These are phyloP conservation scores for Lipomyces sp. DNA, from an alignment of 805 yeast species.

Conservation along the genomic window DNA sequence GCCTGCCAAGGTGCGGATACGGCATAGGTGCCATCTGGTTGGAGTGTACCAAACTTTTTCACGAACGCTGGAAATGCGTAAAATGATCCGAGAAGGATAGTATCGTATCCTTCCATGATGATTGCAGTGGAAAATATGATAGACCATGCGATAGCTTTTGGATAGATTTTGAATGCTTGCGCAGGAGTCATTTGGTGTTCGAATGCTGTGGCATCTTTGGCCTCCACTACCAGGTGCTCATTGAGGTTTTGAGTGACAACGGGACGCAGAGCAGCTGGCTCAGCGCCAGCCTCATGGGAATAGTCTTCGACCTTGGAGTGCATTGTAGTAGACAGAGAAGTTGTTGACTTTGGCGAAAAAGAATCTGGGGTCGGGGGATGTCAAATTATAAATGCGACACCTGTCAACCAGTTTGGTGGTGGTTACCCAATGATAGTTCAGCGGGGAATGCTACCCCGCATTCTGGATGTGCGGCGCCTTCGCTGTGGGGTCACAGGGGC, in stretches of 20 bases:
- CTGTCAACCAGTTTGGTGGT: no score
- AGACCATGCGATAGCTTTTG: slow-evolving; percentile 55
- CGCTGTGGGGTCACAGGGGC: no score
- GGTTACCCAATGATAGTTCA: no score
- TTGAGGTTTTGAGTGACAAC: slow-evolving; percentile 1
- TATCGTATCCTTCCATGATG: slow-evolving; percentile 58
- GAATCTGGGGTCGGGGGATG: no score
- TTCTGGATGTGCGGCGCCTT: no score
- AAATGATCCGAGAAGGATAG: slow-evolving; percentile 49
- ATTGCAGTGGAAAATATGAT: slow-evolving; percentile 51
- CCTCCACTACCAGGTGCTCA: slow-evolving; percentile 39
- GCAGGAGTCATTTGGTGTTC: slow-evolving; percentile 42
- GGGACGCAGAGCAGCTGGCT: not conserved
- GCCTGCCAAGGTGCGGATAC: slow-evolving; percentile 43
- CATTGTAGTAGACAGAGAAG: not conserved
- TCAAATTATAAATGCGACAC: no score
- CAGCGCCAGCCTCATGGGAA: not conserved
- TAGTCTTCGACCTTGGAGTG: not conserved
- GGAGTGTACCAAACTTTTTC: slow-evolving; percentile 26
- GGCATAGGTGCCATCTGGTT: slow-evolving; percentile 20
- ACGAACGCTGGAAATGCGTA: slow-evolving; percentile 46
- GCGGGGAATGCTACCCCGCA: no score
- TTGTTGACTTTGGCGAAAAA: not conserved
- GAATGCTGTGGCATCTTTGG: slow-evolving; percentile 24
- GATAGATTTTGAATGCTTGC: slow-evolving; percentile 50